Percentiles rank a stretch among this genome's conserved stretches.
These are phyloP conservation scores for Amoebophrya sp. DNA, from an alignment of 169 alveolate species.

Conservation along the genomic window DNA sequence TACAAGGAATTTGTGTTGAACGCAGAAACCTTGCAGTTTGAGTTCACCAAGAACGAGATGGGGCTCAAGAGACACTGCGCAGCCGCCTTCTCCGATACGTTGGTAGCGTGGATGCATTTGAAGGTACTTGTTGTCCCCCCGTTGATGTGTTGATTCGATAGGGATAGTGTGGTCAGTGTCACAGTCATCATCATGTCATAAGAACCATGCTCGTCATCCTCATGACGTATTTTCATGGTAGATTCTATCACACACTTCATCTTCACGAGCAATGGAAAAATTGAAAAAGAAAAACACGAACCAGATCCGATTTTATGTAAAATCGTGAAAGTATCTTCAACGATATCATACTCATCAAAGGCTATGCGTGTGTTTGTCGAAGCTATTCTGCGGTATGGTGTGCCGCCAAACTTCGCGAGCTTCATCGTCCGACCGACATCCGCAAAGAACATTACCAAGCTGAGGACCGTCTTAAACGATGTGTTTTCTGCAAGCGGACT, in stretches of 20 bases:
- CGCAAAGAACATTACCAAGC: slow-evolving; percentile 48
- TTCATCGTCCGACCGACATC: slow-evolving; percentile 52
- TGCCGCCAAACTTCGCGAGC: slow-evolving; percentile 68
- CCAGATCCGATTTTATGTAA: too few relatives aligned
- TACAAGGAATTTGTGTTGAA: slow-evolving; percentile 50
- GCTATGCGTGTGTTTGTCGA: slow-evolving; percentile 71
- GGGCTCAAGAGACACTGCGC: slow-evolving; percentile 54
- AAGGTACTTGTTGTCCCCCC: slow-evolving; percentile 49
- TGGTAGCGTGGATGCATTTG: slow-evolving; percentile 64
- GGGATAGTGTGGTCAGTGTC: too few relatives aligned
- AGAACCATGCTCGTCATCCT: too few relatives aligned
- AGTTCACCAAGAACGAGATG: background rate
- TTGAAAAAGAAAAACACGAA: too few relatives aligned
- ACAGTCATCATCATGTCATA: too few relatives aligned
- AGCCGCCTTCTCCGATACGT: slow-evolving; percentile 67
- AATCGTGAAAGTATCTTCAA: too few relatives aligned
- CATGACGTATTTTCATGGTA: too few relatives aligned
- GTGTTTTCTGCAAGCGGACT: slow-evolving; percentile 53
- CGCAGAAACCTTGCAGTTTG: slow-evolving; percentile 26
- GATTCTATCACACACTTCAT: too few relatives aligned
- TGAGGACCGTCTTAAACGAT: slow-evolving; percentile 48
- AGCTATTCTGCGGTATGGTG: slow-evolving; percentile 70
- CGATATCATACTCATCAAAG: too few relatives aligned
- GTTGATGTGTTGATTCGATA: too few relatives aligned
- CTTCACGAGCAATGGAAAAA: too few relatives aligned